These are phyloP conservation scores for Megacollybia marginata DNA, from an alignment of 768 basidiomycete species.

Conservation along the genomic window DNA sequence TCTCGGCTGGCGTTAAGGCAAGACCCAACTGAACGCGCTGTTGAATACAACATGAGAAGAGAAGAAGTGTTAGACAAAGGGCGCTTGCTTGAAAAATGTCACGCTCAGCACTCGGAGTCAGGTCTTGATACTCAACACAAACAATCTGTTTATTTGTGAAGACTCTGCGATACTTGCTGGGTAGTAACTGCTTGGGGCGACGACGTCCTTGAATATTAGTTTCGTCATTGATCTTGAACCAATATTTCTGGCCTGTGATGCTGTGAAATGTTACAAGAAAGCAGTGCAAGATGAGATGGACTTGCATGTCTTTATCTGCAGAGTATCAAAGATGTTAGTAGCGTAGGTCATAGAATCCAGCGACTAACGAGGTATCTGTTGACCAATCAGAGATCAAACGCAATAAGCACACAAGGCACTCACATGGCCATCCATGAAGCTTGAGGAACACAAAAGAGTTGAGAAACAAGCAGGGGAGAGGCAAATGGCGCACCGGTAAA, in stretches of 20 bases:
- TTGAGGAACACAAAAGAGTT: conserved; percentile 12
- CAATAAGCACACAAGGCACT: conserved; percentile 16
- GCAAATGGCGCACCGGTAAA: conserved; percentile 43
- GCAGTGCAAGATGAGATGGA: conserved; percentile 2
- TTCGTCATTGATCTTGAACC: conserved; percentile 30
- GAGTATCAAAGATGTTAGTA: conserved; percentile 18
- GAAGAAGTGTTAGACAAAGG: conserved; percentile 37
- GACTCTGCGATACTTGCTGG: conserved; percentile 44
- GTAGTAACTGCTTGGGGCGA: conserved; percentile 29
- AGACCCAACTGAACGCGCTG: background rate
- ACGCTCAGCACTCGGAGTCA: conserved; percentile 49
- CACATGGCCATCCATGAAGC: conserved; percentile 67
- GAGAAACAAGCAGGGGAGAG: background rate
- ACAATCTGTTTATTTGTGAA: conserved; percentile 74
- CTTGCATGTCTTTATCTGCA: conserved; percentile 49
- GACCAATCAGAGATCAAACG: background rate
- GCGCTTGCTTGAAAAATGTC: conserved; percentile 63
- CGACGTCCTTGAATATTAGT: conserved; percentile 9
- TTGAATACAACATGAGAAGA: conserved; percentile 41
- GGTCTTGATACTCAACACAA: conserved; percentile 69
- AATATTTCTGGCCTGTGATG: conserved; percentile 43
- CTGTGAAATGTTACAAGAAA: conserved; percentile 12
- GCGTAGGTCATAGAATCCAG: background rate
- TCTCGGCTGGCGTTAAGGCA: conserved; percentile 33
- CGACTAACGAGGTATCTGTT: conserved; percentile 50